Evolutionary conservation across 495 filamentous ascomycete genomes (phyloP).

Genomic region (Oidiodendron maius): DNA sequence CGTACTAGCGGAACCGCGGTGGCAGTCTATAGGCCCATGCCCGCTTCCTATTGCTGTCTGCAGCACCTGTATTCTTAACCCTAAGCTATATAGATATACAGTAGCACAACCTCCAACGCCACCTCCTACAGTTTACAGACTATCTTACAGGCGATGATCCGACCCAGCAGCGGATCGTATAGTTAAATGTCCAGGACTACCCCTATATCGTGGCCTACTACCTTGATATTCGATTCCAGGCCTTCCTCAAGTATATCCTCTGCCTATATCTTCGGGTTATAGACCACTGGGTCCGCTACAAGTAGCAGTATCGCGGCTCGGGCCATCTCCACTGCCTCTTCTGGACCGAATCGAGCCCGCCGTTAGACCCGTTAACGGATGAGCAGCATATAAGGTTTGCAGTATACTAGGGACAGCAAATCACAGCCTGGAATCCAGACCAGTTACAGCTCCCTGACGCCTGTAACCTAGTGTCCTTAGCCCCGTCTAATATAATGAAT

Average conservation of each 20-base stretch:
- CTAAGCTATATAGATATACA: background rate
- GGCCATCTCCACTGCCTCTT: background rate
- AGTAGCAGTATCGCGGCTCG: constrained; percentile 1
- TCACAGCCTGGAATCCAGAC: background rate
- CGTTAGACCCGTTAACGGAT: background rate
- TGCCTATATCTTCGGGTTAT: background rate
- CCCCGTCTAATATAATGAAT: background rate
- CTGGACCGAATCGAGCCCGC: background rate
- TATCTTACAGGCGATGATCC: constrained; percentile 3
- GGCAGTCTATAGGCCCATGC: background rate
- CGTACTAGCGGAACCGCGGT: background rate
- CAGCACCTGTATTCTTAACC: background rate
- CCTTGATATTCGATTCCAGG: constrained; percentile 3
- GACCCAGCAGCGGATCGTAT: background rate
- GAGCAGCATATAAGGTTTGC: background rate
- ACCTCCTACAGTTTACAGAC: background rate
- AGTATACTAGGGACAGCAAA: background rate
- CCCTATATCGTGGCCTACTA: constrained; percentile 3
- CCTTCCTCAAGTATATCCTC: constrained; percentile 1
- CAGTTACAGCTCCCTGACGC: background rate
- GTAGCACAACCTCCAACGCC: background rate
- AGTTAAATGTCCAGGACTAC: constrained; percentile 1
- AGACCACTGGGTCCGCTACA: constrained; percentile 4
- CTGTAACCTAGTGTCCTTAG: background rate
- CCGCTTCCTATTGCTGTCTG: background rate